phyloP scores from a whole-genome alignment of 2,329 filamentous ascomycete genomes.

The Seiridium cupressi region DNA sequence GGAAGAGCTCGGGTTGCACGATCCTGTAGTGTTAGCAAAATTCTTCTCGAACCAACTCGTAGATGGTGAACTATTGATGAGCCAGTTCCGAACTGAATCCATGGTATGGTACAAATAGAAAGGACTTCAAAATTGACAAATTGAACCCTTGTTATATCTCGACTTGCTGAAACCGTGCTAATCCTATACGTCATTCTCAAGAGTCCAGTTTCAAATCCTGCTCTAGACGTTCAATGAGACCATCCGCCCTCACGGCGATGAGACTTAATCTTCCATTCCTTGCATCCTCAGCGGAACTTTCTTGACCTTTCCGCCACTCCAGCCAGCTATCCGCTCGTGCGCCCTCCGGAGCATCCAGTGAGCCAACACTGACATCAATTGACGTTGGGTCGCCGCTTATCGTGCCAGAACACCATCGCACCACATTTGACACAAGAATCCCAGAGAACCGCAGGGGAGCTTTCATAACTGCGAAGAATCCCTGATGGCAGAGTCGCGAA shows the following conservation, averaged over 20 bases:
- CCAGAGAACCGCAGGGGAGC: constrained; percentile 50
- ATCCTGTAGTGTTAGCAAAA: too few species aligned
- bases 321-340: constrained; percentile 58
- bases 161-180: background rate
- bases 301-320: constrained; percentile 56
- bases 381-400: constrained; percentile 48
- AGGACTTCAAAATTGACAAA: too few species aligned
- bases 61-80: too few species aligned
- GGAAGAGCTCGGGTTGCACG: too few species aligned
- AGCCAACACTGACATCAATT: constrained; percentile 62
- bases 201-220: constrained; percentile 11
- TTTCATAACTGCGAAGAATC: constrained; percentile 51
- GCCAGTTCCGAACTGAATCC: too few species aligned
- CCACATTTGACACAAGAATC: constrained; percentile 64
- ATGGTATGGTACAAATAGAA: too few species aligned
- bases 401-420: constrained; percentile 63
- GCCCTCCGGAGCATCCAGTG: constrained; percentile 50
- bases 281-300: constrained; percentile 60
- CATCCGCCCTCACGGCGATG: constrained; percentile 21
- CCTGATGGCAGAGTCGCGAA: constrained; percentile 34
- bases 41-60: too few species aligned
- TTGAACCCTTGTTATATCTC: background rate
- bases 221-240: constrained; percentile 25
- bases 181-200: background rate
- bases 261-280: constrained; percentile 24